Percentiles rank a stretch among this genome's conserved stretches.
phyloP scores from a whole-genome alignment of 768 basidiomycete genomes.

The Lentinula raphanica region DNA sequence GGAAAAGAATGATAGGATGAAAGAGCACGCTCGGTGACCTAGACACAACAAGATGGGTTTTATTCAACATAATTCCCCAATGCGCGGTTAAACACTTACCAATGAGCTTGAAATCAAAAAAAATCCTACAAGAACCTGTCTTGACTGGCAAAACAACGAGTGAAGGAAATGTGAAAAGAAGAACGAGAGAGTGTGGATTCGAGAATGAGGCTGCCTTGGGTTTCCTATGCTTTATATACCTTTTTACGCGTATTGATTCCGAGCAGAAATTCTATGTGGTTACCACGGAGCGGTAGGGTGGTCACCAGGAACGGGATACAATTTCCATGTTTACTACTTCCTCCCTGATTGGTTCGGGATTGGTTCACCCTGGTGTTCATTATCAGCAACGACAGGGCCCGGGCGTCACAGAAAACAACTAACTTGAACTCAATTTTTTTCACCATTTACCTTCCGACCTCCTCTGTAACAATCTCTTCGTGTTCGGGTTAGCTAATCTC shows the following conservation, averaged over 20 bases:
- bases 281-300: background rate
- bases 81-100: constrained; percentile 14
- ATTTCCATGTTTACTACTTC: background rate
- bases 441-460: no score
- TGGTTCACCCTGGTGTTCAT: background rate
- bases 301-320: background rate
- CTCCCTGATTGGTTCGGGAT: no score
- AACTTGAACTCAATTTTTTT: no score
- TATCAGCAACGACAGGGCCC: no score
- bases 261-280: constrained; percentile 2
- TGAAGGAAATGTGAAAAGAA: constrained; percentile 4
- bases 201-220: background rate
- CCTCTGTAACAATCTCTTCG: no score
- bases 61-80: background rate
- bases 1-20: constrained; percentile 15
- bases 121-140: constrained; percentile 47
- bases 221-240: background rate
- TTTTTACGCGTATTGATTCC: background rate
- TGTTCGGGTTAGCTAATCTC: no score
- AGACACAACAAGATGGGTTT: background rate
- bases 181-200: background rate
- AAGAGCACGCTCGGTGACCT: constrained; percentile 24
- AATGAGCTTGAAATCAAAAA: constrained; percentile 24
- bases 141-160: constrained; percentile 35
- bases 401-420: no score